Base-by-base conservation (phyloP, 805 yeast genomes). In the Ogataea kodamae region DNA sequence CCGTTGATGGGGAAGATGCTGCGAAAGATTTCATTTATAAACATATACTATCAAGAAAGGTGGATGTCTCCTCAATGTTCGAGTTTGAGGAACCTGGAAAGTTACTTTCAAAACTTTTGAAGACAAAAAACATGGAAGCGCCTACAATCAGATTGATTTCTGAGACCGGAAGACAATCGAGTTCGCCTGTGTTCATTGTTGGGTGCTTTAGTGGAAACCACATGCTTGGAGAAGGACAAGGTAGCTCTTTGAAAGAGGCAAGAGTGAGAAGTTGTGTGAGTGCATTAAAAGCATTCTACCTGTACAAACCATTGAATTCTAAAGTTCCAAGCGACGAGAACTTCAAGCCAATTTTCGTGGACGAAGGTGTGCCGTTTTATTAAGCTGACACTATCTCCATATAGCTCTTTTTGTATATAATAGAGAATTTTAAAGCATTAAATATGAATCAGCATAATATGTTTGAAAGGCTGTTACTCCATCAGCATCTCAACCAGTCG, bases 171-270 rank as follows among this genome's bases (percentile, higher is more conserved):
- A 76, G 98, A 61, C 67, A 70, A 50, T 77, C 96, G 3, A 72
- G 75, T 39, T 77, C 83, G 28, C 95, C 98, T 15, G 81, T 88
- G 22, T 92, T 76, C 49, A 82, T 90, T 9, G 95, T 90, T 20
- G 97, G 96, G 31, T 92, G 86, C 1, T 92, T 88, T 59, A 70
- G 83, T 38, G 97, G 96, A 21, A 68, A 70, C 9, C 76, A 77
- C 44, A 79, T 86, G 61, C 68, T 92, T 35, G 96, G 97, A 32
- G 97, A 92, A 61, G 96, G 96, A 25, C 87, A 83, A 54, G 99
- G 97, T 22, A 69, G 94, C 5, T 83, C 95, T 18, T 67, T 92
- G 50, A 76, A 74, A 45, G 97, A 92, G 63, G 96, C 97, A 21
- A 85, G 88, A 62, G 82, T 87, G 24, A 77, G 96, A 60, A 92